Base-by-base conservation (phyloP, 2,329 filamentous ascomycete genomes). In the Aphanoascus verrucosus region DNA sequence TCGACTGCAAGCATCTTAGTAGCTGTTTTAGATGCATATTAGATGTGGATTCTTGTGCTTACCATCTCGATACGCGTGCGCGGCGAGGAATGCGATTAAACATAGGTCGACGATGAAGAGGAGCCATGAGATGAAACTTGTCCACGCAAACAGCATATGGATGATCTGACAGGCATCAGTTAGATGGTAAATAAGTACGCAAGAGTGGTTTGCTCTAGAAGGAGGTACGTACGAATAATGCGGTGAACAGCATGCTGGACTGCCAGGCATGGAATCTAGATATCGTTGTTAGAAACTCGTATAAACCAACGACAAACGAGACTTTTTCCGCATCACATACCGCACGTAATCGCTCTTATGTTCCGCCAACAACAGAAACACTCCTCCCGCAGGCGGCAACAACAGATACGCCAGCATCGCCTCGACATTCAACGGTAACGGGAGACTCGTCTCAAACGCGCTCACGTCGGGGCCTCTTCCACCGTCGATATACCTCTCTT, bases 291-390 rank as follows among this genome's bases (percentile, higher is more conserved):
- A 32, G 43, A 42, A 28, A 17, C 14, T 3, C 17, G 8, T 12
- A 19, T 12, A 40, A 5, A 14, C n/a, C 14, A 37, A 31, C 14
- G 20, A 34, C 11, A 31, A 28, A 3, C 3, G 23, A 7, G 35
- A 17, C 14, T n/a, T 32, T 34, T 34, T 11, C 12, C n/a, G 9
- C 14, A 34, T n/a, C 32, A 61, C 67, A 66, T 71, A 91, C 86
- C 93, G 80, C 54, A 98, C 93, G 69, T 95, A 98, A 72, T 98
- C 93, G 65, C 89, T 96, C 74, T 95, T 93, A 65, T 90, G 82
- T 77, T 98, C 93, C 58, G 91, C 67, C 43, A 97, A 79, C 60
- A 98, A 71, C 61, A 98, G 71, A 60, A 95, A 68, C 23, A 96
- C 87, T 2, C 86, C 87, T 2, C 91, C 93, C 0, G 90, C 77